phyloP scores from a whole-genome alignment of 768 basidiomycete species.

The Tephrocybe sp. region DNA sequence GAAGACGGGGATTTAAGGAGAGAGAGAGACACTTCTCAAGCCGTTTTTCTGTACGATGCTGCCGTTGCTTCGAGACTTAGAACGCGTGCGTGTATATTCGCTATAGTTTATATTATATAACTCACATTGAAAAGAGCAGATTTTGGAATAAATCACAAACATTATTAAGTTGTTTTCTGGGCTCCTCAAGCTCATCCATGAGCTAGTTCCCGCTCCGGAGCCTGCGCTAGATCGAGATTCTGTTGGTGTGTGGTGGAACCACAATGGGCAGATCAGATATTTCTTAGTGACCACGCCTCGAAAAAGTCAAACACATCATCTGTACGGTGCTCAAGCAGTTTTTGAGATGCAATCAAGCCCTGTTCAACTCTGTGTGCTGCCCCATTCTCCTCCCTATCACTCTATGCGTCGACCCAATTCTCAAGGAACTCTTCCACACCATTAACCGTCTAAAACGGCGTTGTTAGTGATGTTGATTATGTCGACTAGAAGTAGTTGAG shows the following conservation, averaged over 20 bases:
- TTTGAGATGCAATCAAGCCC: conserved; percentile 85
- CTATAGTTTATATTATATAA: conserved; percentile 52
- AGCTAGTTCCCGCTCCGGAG: conserved; percentile 59
- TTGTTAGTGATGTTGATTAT: conserved; percentile 83
- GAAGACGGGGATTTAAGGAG: conserved; percentile 43
- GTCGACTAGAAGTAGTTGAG: conserved; percentile 83
- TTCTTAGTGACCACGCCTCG: conserved; percentile 86
- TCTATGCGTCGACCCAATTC: conserved; percentile 69
- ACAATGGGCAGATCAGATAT: conserved; percentile 91
- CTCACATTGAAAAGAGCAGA: neutral
- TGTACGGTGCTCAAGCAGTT: conserved; percentile 82
- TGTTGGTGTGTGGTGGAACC: conserved; percentile 73
- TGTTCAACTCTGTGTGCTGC: conserved; percentile 67
- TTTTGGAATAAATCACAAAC: no score
- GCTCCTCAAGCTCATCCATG: conserved; percentile 64
- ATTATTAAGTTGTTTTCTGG: conserved; percentile 66
- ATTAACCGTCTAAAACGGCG: conserved; percentile 75
- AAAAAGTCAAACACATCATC: conserved; percentile 92
- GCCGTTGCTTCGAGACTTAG: conserved; percentile 44
- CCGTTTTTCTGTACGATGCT: conserved; percentile 46
- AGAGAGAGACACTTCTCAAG: conserved; percentile 40
- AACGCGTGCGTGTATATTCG: conserved; percentile 56
- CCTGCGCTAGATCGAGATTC: conserved; percentile 62
- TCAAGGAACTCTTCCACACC: conserved; percentile 78
- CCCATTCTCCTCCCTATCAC: conserved; percentile 44